Conservation (phyloP, 2,329 filamentous ascomycete genomes). For the Elsinoe arachidis region DNA sequence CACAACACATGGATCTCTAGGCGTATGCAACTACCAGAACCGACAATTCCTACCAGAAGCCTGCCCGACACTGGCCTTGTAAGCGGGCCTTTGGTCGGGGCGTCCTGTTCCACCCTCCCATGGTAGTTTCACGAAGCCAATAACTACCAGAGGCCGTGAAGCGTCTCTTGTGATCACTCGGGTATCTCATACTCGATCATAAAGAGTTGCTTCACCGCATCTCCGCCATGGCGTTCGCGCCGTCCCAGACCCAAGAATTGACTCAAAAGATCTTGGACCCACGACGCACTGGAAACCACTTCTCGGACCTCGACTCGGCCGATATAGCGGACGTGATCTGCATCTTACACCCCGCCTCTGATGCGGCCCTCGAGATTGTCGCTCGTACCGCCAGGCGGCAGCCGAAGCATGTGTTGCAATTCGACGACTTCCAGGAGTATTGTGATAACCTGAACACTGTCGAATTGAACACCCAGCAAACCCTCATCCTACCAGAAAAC, state of each 20-base stretch:
- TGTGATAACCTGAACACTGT: conserved; percentile 25
- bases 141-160: too few species aligned
- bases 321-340: conserved; percentile 85
- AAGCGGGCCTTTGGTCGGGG: background rate
- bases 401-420: conserved; percentile 55
- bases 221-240: background rate
- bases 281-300: conserved; percentile 66
- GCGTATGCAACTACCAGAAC: background rate
- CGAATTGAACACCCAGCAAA: conserved; percentile 33
- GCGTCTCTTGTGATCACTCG: too few species aligned
- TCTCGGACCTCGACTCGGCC: conserved; percentile 71
- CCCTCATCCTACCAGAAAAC: conserved; percentile 45
- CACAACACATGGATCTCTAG: background rate
- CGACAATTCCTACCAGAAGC: too few species aligned
- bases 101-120: background rate
- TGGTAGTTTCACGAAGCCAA: background rate
- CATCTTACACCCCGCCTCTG: conserved; percentile 71
- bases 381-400: conserved; percentile 41
- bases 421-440: conserved; percentile 26
- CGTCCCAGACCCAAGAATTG: conserved; percentile 31
- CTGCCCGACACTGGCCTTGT: background rate
- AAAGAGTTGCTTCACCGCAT: background rate
- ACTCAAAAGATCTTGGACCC: conserved; percentile 79
- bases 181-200: too few species aligned
- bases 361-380: conserved; percentile 64